These are phyloP conservation scores for Microstegium vimineum DNA, from an alignment of 176 grass and related monocot genomes.

Conservation along the genomic window DNA sequence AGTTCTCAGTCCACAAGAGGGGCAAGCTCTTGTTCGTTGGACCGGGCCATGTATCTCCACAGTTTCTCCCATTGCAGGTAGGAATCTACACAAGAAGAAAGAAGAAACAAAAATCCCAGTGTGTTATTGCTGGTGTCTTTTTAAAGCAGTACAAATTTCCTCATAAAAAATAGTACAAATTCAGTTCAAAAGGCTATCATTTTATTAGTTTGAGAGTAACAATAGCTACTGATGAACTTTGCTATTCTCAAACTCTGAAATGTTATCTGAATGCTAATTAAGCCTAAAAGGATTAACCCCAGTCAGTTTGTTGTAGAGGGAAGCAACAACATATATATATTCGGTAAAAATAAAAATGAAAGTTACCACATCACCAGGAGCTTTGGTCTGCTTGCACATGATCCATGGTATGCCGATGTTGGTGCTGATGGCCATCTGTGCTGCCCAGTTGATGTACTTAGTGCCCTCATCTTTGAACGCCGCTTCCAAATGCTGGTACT, in stretches of 20 bases:
- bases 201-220: neutral
- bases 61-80: constrained; percentile 70
- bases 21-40: constrained; percentile 43
- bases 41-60: constrained; percentile 65
- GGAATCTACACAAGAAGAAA: constrained; percentile 41
- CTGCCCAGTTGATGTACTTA: constrained; percentile 73
- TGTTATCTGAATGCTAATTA: neutral
- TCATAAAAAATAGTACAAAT: neutral
- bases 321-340: neutral
- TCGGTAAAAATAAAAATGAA: neutral
- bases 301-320: neutral
- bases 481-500: constrained; percentile 55
- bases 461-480: constrained; percentile 52
- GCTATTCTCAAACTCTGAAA: neutral
- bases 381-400: constrained; percentile 89
- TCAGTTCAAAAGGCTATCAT: neutral
- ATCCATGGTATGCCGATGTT: constrained; percentile 69
- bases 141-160: neutral
- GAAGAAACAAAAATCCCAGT: neutral
- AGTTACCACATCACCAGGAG: constrained; percentile 69
- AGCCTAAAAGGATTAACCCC: neutral
- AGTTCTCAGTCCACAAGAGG: constrained; percentile 73
- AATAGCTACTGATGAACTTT: neutral
- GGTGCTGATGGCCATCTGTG: constrained; percentile 43
- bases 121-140: neutral